These are phyloP conservation scores for Leucocoprinus birnbaumii DNA, from an alignment of 768 basidiomycete genomes.

Conservation along the genomic window DNA sequence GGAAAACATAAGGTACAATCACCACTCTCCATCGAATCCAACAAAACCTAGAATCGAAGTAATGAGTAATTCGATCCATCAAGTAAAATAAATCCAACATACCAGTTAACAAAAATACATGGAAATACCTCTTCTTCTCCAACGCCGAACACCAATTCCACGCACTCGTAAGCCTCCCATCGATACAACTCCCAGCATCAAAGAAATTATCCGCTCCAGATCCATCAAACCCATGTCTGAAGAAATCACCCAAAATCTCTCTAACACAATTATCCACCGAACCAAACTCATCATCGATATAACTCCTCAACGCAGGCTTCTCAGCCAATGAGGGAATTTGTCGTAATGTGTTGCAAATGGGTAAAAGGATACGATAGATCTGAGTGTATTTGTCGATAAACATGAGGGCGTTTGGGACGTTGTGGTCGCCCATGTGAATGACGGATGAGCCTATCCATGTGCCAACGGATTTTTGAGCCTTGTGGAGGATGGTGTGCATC, in stretches of 20 bases:
- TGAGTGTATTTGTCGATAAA: constrained; percentile 95
- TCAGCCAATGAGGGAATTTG: constrained; percentile 65
- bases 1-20: constrained; percentile 15
- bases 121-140: constrained; percentile 87
- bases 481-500: constrained; percentile 86
- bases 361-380: constrained; percentile 85
- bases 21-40: constrained; percentile 89
- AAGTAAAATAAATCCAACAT: constrained; percentile 21
- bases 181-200: constrained; percentile 83
- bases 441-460: constrained; percentile 85
- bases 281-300: constrained; percentile 83
- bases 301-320: constrained; percentile 69
- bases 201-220: constrained; percentile 92
- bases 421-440: constrained; percentile 88
- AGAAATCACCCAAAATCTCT: constrained; percentile 82
- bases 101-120: constrained; percentile 76
- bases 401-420: constrained; percentile 81
- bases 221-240: constrained; percentile 85
- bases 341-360: constrained; percentile 78
- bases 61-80: constrained; percentile 4
- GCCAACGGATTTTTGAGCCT: constrained; percentile 78
- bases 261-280: constrained; percentile 63
- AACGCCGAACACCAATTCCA: constrained; percentile 90
- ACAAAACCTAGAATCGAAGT: constrained; percentile 54
- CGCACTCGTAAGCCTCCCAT: constrained; percentile 82